Base-by-base conservation (phyloP, 805 yeast genomes). In the Barnettozyma californica region DNA sequence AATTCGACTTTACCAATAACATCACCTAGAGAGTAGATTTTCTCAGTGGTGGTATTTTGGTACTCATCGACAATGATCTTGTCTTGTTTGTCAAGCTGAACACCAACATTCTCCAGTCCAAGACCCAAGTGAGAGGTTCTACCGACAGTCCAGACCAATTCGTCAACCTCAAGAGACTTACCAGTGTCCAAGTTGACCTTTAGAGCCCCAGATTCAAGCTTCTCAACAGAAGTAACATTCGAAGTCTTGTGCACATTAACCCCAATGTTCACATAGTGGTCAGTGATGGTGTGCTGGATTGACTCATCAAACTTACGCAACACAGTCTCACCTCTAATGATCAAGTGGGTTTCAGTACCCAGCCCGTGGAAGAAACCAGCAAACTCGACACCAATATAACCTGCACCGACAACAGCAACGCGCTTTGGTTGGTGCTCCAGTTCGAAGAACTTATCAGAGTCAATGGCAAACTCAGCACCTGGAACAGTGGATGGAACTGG, bases 381-480 rank as follows among this genome's bases (percentile, higher is more conserved):
- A 45, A 94, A 77, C 72, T 94, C 99, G 43, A 90, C 85, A 49
- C 96, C 98, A 65, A 94, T 94, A 71, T 94, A 94, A 40, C 99
- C 99, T 35, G 97, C 97, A 59, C 99, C 99, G 11, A 94, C 96
- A 52, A 94, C 76, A 1, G 95, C 98, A 26, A 92, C 98, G 43
- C 83, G 77, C 68, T 89, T 84, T 45, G 99, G 99, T 69, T 91
- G 97, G 43, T 70, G 62, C 51, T 78, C 83, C 56, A 94, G 73
- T 54, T 78, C 79, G 63, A 94, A 94, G 66, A 94, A 94, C 0
- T 96, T 96, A 66, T 94, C 96, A 19, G 97, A 88, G 46, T 85
- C 81, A 52, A 81, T 83, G 50, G 97, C 97, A 50, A 76, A 73
- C 61, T 90, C 94, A 44, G 83, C 80, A 44, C 98, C 98, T 47